Evolutionary conservation across 176 grass and related monocot species (phyloP).

Genomic region (Ensete glaucum): DNA sequence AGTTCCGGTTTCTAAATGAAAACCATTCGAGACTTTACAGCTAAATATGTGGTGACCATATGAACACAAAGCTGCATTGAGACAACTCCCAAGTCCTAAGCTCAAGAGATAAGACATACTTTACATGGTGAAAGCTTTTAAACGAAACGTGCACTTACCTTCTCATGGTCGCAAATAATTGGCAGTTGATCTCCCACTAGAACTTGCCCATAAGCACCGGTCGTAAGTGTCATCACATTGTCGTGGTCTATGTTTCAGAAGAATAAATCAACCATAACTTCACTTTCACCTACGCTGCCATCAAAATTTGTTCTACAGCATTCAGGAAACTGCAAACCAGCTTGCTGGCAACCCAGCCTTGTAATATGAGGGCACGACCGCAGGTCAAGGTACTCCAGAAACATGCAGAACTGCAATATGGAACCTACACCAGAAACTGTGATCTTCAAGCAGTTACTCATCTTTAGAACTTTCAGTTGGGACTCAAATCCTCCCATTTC

Average conservation of each 20-base stretch:
- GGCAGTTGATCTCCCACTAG: background rate
- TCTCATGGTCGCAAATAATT: background rate
- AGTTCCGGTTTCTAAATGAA: background rate
- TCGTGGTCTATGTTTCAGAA: constrained; percentile 16
- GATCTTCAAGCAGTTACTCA: constrained; percentile 37
- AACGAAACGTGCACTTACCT: background rate
- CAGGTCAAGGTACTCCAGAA: constrained; percentile 60
- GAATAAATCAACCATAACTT: constrained; percentile 39
- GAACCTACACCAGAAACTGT: constrained; percentile 30
- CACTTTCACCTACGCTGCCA: constrained; percentile 34
- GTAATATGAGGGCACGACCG: constrained; percentile 54
- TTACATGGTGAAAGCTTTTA: background rate
- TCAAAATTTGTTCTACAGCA: constrained; percentile 70
- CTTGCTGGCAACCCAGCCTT: constrained; percentile 42
- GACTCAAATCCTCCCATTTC: constrained; percentile 28
- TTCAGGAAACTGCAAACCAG: constrained; percentile 58
- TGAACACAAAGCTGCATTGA: background rate
- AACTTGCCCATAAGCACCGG: background rate
- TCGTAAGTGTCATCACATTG: background rate
- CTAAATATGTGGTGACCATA: background rate
- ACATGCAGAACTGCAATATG: constrained; percentile 35
- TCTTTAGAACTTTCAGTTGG: constrained; percentile 49
- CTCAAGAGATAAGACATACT: background rate
- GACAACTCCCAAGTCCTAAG: background rate
- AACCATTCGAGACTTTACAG: background rate